Evolutionary conservation across 2,329 filamentous ascomycete species (phyloP), one percentile per base, ranked within the genome.

Genomic region (Colletotrichum scovillei): DNA sequence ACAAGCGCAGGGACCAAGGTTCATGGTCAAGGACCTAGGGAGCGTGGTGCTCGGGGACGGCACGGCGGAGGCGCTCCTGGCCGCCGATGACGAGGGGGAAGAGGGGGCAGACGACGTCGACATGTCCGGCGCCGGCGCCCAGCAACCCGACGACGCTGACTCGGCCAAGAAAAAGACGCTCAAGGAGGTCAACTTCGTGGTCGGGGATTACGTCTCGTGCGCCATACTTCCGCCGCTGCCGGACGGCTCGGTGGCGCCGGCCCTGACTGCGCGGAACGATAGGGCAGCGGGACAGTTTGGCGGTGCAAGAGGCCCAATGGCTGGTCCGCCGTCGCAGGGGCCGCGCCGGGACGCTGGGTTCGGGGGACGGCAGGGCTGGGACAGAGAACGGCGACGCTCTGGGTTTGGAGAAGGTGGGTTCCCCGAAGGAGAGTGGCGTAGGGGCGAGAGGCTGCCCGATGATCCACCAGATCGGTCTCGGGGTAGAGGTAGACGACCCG

Each of bases 191-290:
- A 90, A 92, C 26, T 97, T 98, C 78, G 93, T 98, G 12, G 93
- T 97, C 75, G 96, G 96, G 0, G 96, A 98, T 82, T 97, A 93
- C 79, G 88, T 98, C 53, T 92, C 93, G 71, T 96, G 94, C 80
- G 94, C 94, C 5, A 92, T 98, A 73, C 86, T 96, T 69, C 92
- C 94, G 55, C 94, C 94, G 0, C 84, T 93, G 30, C 85, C 90
- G 38, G 93, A 96, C 80, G 95, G 95, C 0, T 90, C 89, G 38
- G 91, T 97, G 52, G 92, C 92, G 56, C 90, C 93, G 11, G 85
- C 88, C n/a, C 86, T 88, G 14, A 85, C 85, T 26, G 86, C 87
- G 32, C 82, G 85, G 42, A 82, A 83, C 64, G 84, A 85, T 1
- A 82, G 86, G n/a, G 84, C 81, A 1, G 76, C 78, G n/a, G 83